A percentile compares a stretch with the other conserved stretches of the same genome.
Evolutionary conservation across 2,329 filamentous ascomycete species (phyloP).

Genomic region (Huntiella moniliformis): DNA sequence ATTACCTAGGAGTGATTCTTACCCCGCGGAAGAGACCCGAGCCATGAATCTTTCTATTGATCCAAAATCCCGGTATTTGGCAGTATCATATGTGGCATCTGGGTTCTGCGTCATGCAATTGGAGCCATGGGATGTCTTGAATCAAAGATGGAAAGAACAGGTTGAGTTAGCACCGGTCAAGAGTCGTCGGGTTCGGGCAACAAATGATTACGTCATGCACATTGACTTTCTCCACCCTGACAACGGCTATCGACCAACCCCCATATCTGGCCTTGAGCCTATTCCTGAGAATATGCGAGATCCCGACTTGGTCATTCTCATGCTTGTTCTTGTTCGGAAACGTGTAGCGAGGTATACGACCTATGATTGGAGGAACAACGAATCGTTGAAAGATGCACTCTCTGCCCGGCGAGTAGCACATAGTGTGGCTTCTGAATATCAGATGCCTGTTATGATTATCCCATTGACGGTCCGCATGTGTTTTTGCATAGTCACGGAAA

Average conservation of each 20-base stretch:
- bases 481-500: constrained; percentile 48
- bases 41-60: constrained; percentile 50
- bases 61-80: constrained; percentile 49
- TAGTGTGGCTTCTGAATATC: constrained; percentile 17
- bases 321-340: constrained; percentile 39
- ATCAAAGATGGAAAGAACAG: constrained; percentile 29
- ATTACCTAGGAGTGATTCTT: neutral
- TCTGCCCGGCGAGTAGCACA: constrained; percentile 20
- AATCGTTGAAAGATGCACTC: constrained; percentile 29
- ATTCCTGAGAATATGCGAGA: constrained; percentile 14
- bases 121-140: neutral
- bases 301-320: constrained; percentile 56
- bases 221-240: constrained; percentile 71
- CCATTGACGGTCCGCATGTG: constrained; percentile 52
- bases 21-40: neutral
- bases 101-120: constrained; percentile 56
- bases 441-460: constrained; percentile 50
- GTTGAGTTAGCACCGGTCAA: constrained; percentile 40
- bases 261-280: too few relatives aligned
- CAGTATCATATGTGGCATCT: constrained; percentile 50
- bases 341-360: constrained; percentile 33
- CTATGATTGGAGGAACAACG: constrained; percentile 41
- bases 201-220: constrained; percentile 61
- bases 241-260: too few relatives aligned
- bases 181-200: constrained; percentile 22